These are phyloP conservation scores for Melocanna baccifera DNA, from an alignment of 176 grass and related monocot genomes.

Conservation along the genomic window DNA sequence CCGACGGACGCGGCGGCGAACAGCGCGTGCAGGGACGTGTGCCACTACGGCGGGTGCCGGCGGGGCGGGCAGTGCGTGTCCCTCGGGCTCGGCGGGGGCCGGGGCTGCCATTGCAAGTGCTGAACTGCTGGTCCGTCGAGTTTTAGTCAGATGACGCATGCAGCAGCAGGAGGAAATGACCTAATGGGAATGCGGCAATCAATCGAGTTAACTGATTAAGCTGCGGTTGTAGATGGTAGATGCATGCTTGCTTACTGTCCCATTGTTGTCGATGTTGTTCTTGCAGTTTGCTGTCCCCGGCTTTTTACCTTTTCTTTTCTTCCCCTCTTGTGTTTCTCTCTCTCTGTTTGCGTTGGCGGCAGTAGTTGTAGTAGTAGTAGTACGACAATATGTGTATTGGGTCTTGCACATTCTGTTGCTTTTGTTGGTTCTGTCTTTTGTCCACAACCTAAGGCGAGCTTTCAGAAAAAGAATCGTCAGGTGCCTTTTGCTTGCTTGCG, in stretches of 20 bases:
- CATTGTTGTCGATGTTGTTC: not conserved
- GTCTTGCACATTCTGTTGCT: not conserved
- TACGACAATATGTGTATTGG: not conserved
- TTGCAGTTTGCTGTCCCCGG: not conserved
- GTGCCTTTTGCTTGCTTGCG: not conserved
- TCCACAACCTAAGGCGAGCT: not conserved
- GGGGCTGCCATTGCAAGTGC: slow-evolving; percentile 55
- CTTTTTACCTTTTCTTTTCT: not conserved
- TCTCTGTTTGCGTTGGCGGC: not conserved
- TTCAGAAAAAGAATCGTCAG: not conserved
- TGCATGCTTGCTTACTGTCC: not conserved
- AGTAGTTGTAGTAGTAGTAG: not conserved
- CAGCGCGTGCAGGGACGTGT: slow-evolving; percentile 68
- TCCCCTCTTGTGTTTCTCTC: not conserved
- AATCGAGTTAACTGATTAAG: not conserved
- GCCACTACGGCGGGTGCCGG: slow-evolving; percentile 66
- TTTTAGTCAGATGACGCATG: not conserved
- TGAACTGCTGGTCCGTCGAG: not conserved
- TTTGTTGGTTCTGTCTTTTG: slow-evolving; percentile 7
- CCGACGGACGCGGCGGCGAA: slow-evolving; percentile 47
- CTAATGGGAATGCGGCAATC: not conserved
- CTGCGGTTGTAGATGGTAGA: not conserved
- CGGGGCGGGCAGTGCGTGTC: slow-evolving; percentile 56
- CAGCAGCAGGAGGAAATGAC: not conserved
- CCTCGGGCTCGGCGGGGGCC: slow-evolving; percentile 9